A percentile compares a stretch with the other conserved stretches of the same genome.
Evolutionary conservation across 495 filamentous ascomycete species (phyloP).

Genomic region (Xylaria castorea): DNA sequence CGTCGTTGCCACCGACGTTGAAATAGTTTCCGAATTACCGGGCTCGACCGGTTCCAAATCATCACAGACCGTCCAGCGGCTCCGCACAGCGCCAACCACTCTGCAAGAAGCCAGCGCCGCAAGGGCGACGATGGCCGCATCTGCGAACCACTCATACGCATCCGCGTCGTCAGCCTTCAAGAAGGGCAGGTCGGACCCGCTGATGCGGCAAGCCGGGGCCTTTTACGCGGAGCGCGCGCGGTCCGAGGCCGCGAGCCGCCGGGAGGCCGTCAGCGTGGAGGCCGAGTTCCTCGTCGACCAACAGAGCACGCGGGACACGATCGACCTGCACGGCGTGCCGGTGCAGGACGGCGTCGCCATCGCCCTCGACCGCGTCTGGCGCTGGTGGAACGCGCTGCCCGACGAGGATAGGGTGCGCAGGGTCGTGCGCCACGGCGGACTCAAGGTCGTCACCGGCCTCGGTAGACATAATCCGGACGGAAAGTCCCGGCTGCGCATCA

Average conservation of each 20-base stretch:
- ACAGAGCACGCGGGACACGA: conserved; percentile 60
- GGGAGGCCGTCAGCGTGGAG: conserved; percentile 34
- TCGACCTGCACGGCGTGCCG: conserved; percentile 86
- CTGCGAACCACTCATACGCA: conserved; percentile 31
- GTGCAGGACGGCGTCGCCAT: conserved; percentile 83
- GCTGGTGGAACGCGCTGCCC: conserved; percentile 77
- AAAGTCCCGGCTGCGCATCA: conserved; percentile 74
- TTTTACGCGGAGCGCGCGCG: conserved; percentile 47
- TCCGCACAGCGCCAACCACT: conserved; percentile 10
- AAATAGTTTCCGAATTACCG: conserved; percentile 14
- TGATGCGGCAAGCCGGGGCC: conserved; percentile 47
- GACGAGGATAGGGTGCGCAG: conserved; percentile 62
- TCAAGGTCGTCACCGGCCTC: conserved; percentile 79
- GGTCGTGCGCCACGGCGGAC: conserved; percentile 54
- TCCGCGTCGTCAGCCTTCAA: conserved; percentile 43
- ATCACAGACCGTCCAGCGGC: neutral
- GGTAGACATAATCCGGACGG: conserved; percentile 83
- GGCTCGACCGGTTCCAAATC: neutral
- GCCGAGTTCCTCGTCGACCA: conserved; percentile 67
- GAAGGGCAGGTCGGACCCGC: conserved; percentile 44
- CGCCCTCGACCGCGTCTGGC: conserved; percentile 65
- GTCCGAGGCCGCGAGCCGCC: conserved; percentile 33
- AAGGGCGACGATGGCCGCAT: conserved; percentile 26
- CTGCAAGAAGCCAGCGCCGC: conserved; percentile 25
- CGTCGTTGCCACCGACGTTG: conserved; percentile 31